These are phyloP conservation scores for Fraxinus americana DNA, from an alignment of 257 asterid genomes.

Conservation along the genomic window DNA sequence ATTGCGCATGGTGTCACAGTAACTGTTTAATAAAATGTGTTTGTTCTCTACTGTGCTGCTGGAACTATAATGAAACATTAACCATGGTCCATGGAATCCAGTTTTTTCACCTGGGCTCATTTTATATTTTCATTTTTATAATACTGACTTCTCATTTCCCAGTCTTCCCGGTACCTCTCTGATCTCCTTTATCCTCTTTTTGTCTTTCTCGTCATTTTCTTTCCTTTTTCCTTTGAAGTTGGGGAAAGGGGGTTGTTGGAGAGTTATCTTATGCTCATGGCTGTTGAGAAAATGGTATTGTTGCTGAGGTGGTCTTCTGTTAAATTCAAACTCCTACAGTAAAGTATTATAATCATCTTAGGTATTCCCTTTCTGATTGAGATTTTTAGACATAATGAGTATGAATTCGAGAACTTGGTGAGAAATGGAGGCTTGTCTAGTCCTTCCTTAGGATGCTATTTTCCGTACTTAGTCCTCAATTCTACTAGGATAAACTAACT, in stretches of 20 bases:
- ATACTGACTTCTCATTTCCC: background rate
- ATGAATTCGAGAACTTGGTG: background rate
- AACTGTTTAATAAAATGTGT: constrained; percentile 12
- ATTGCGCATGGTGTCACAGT: background rate
- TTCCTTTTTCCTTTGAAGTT: background rate
- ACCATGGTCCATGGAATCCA: background rate
- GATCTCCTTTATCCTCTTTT: constrained; percentile 8
- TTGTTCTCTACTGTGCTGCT: constrained; percentile 5
- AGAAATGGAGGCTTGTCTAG: background rate
- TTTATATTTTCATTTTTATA: background rate
- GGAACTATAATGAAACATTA: background rate
- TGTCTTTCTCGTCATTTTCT: background rate
- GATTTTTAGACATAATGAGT: background rate
- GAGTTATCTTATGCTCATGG: constrained; percentile 1
- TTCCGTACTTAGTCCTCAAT: background rate
- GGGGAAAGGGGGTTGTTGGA: background rate
- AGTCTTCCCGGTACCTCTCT: background rate
- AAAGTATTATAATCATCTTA: background rate
- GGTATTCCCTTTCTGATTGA: constrained; percentile 7
- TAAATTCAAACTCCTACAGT: background rate
- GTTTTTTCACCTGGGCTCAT: background rate
- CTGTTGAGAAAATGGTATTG: background rate
- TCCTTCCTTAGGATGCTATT: background rate
- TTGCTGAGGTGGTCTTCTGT: constrained; percentile 2
- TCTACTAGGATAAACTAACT: background rate